Percentiles rank a stretch among this genome's conserved stretches.
phyloP scores from a whole-genome alignment of 495 filamentous ascomycete genomes.

The Aspergillus heteromorphus region DNA sequence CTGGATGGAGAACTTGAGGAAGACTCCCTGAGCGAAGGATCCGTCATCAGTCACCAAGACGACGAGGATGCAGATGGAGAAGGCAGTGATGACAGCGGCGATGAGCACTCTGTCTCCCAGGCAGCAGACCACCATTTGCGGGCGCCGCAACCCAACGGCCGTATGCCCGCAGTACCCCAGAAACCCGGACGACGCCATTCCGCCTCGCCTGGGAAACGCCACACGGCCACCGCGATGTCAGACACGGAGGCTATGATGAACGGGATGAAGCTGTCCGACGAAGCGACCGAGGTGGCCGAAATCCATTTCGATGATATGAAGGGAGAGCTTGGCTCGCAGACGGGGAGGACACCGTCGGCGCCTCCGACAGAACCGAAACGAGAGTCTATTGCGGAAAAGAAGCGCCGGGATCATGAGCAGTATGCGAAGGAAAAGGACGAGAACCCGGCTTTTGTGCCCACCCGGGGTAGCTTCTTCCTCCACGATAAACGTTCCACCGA shows the following conservation, averaged over 20 bases:
- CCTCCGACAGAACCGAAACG: conserved; percentile 35
- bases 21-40: conserved; percentile 79
- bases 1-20: conserved; percentile 66
- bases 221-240: conserved; percentile 35
- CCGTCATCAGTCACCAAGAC: conserved; percentile 66
- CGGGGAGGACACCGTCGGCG: conserved; percentile 34
- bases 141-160: conserved; percentile 32
- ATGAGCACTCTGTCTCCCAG: conserved; percentile 45
- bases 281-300: conserved; percentile 46
- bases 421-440: conserved; percentile 80
- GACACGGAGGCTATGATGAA: conserved; percentile 92
- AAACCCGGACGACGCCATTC: conserved; percentile 20
- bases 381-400: conserved; percentile 56
- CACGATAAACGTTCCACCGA: conserved; percentile 84
- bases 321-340: conserved; percentile 25
- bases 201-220: conserved; percentile 24
- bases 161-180: conserved; percentile 28
- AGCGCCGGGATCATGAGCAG: conserved; percentile 84
- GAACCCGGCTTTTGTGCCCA: conserved; percentile 92
- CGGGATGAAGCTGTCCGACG: conserved; percentile 63
- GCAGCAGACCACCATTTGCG: conserved; percentile 40
- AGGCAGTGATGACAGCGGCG: conserved; percentile 70
- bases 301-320: conserved; percentile 63
- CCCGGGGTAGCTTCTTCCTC: conserved; percentile 92
- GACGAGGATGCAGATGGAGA: conserved; percentile 69